Conservation (phyloP, 352 stramenopile genomes). For the Synura sp. region DNA sequence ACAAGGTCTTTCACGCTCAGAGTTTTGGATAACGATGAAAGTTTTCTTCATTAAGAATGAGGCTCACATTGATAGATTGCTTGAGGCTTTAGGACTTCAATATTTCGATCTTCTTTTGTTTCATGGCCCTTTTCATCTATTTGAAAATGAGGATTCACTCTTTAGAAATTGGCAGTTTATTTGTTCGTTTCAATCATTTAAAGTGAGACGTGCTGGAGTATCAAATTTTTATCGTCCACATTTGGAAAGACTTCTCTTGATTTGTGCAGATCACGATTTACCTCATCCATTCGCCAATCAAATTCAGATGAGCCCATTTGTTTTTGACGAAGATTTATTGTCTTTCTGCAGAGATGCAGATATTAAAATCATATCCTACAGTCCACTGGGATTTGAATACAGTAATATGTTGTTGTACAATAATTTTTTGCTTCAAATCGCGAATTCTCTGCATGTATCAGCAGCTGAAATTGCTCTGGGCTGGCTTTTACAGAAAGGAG, state of each 20-base stretch:
- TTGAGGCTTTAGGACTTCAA: constrained; percentile 35
- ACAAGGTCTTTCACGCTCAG: constrained; percentile 32
- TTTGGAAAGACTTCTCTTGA: constrained; percentile 36
- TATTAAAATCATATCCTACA: constrained; percentile 38
- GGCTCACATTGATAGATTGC: constrained; percentile 31
- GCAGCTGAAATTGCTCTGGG: constrained; percentile 31
- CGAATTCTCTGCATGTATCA: constrained; percentile 35
- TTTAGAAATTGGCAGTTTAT: constrained; percentile 38
- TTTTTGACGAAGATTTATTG: constrained; percentile 38
- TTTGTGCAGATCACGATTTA: constrained; percentile 36
- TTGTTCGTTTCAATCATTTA: constrained; percentile 38
- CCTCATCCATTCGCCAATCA: constrained; percentile 32
- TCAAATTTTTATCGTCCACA: constrained; percentile 37
- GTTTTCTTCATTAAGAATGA: constrained; percentile 38
- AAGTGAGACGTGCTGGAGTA: constrained; percentile 32
- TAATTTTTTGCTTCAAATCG: constrained; percentile 38
- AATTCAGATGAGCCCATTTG: constrained; percentile 35
- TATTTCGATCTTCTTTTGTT: constrained; percentile 38
- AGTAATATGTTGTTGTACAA: constrained; percentile 38
- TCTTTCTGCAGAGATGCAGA: constrained; percentile 33
- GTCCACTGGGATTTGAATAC: constrained; percentile 33
- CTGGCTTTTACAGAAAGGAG: constrained; percentile 33
- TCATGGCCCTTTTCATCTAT: constrained; percentile 35
- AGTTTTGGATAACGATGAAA: constrained; percentile 37
- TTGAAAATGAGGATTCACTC: constrained; percentile 36